Percentiles rank a stretch among this genome's conserved stretches.
Evolutionary conservation across 176 grass and related monocot species (phyloP).

Genomic region (Musa troglodytarum): DNA sequence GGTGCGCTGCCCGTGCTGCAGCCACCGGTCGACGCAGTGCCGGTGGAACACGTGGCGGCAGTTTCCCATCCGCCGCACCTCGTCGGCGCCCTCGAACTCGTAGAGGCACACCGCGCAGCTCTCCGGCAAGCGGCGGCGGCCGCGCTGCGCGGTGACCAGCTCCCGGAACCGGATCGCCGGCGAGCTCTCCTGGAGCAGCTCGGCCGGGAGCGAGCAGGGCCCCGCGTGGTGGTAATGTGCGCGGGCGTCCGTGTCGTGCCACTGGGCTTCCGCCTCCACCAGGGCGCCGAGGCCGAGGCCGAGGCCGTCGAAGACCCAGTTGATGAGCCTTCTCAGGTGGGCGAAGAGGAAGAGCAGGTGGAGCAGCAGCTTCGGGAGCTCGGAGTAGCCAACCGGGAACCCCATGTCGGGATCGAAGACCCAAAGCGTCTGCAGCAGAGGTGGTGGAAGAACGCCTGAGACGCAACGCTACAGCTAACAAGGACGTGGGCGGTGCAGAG

Average conservation of each 20-base stretch:
- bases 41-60: slow-evolving; percentile 19
- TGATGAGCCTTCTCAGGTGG: slow-evolving; percentile 12
- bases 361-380: slow-evolving; percentile 18
- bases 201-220: not conserved
- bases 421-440: not conserved
- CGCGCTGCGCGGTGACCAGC: not conserved
- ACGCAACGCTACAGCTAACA: no score
- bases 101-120: slow-evolving; percentile 18
- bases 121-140: not conserved
- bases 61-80: slow-evolving; percentile 9
- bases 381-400: slow-evolving; percentile 15
- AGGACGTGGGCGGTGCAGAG: not conserved
- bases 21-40: slow-evolving; percentile 17
- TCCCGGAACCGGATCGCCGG: slow-evolving; percentile 11
- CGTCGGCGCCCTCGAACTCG: slow-evolving; percentile 13
- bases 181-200: slow-evolving; percentile 12
- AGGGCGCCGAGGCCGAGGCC: slow-evolving; percentile 6
- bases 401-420: not conserved
- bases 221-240: not conserved
- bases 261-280: not conserved
- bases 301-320: slow-evolving; percentile 3
- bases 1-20: slow-evolving; percentile 15
- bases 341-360: slow-evolving; percentile 16
- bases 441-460: no score
- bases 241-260: not conserved